Percentiles rank a stretch among this genome's conserved stretches.
These are phyloP conservation scores for Penicillium atrosanguineum DNA, from an alignment of 495 filamentous ascomycete species.

Conservation along the genomic window DNA sequence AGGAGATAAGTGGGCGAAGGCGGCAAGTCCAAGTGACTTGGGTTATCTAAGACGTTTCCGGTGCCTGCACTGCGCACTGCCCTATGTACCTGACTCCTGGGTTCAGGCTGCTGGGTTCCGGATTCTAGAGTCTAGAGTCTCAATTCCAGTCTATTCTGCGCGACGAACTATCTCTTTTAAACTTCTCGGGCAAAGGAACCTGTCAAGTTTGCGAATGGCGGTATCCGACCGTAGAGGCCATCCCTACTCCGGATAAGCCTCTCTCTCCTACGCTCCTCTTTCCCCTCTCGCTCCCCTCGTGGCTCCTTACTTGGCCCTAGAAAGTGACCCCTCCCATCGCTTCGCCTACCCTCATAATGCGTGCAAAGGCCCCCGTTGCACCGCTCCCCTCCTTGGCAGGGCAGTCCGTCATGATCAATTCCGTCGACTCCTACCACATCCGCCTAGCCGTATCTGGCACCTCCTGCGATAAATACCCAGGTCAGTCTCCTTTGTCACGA, in stretches of 20 bases:
- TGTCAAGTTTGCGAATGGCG: conserved; percentile 7
- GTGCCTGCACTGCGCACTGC: conserved; percentile 3
- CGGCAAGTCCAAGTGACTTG: conserved; percentile 11
- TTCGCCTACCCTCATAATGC: conserved; percentile 8
- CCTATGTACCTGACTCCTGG: too few relatives aligned
- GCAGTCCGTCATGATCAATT: conserved; percentile 22
- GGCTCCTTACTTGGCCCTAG: conserved; percentile 19
- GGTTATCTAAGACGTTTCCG: conserved; percentile 36
- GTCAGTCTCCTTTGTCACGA: conserved; percentile 19
- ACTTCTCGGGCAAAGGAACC: not conserved
- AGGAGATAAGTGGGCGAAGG: conserved; percentile 15
- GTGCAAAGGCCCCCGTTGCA: conserved; percentile 13
- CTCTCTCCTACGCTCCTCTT: conserved; percentile 16
- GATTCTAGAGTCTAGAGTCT: too few relatives aligned
- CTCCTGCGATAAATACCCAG: conserved; percentile 45
- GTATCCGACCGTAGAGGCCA: conserved; percentile 12
- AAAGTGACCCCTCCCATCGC: conserved; percentile 15
- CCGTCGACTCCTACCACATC: conserved; percentile 34
- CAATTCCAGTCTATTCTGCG: too few relatives aligned
- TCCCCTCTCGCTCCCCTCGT: conserved; percentile 18
- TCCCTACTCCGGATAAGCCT: conserved; percentile 23
- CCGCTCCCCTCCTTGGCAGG: conserved; percentile 5
- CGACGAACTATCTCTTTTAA: not conserved
- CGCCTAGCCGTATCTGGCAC: conserved; percentile 26
- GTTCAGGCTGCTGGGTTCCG: too few relatives aligned